phyloP scores from a whole-genome alignment of 1,139 yeast genomes.

The Pneumocystis sp. region DNA sequence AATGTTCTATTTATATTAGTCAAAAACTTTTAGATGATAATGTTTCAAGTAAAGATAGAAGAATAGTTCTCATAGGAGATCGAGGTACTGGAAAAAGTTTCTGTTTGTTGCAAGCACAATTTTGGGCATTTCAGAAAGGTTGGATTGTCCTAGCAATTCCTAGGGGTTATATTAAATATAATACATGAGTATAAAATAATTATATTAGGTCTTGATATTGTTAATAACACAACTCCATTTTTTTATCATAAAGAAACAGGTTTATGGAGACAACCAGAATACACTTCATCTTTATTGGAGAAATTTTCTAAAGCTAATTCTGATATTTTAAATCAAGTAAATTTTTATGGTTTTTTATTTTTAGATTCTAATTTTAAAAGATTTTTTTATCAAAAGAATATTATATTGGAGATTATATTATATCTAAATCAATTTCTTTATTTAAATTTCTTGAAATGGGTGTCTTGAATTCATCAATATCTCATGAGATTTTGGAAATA shows the following conservation, averaged over 20 bases:
- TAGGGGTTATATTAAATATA: conserved; percentile 1
- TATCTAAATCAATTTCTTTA: conserved; percentile 3
- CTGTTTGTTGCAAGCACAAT: conserved; percentile 11
- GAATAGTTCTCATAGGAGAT: conserved; percentile 8
- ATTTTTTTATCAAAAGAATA: conserved; percentile 2
- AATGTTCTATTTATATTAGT: conserved; percentile 3
- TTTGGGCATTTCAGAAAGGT: conserved; percentile 8
- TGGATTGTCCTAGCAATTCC: conserved; percentile 11
- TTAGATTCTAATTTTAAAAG: neutral
- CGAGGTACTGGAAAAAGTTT: conserved; percentile 12
- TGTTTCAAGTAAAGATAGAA: conserved; percentile 3
- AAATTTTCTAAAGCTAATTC: conserved; percentile 8
- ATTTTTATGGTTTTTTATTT: neutral
- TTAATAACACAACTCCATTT: conserved; percentile 10
- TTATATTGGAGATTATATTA: conserved; percentile 1
- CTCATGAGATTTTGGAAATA: conserved; percentile 7
- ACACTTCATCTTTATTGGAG: conserved; percentile 6
- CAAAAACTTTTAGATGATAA: conserved; percentile 5
- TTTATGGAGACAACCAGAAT: conserved; percentile 10
- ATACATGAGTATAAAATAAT: neutral
- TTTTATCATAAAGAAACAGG: conserved; percentile 2
- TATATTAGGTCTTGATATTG: conserved; percentile 4
- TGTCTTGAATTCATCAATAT: conserved; percentile 3
- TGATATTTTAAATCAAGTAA: neutral
- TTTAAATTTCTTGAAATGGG: conserved; percentile 4